Evolutionary conservation across 257 asterid genomes (phyloP).

Genomic region (Solanum piurae): DNA sequence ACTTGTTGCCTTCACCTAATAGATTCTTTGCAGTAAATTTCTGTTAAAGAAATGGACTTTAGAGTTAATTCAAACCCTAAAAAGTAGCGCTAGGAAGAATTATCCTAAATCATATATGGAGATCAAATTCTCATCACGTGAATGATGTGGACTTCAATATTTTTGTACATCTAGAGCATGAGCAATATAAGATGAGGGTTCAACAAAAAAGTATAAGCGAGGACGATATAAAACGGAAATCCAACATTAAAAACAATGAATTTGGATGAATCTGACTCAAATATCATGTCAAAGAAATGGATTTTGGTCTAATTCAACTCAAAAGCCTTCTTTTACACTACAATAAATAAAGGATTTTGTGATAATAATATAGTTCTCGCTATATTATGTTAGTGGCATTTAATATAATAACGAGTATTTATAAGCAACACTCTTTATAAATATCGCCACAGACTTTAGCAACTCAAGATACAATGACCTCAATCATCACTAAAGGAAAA

Average conservation of each 20-base stretch:
- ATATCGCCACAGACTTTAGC: too few species aligned
- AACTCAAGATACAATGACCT: not conserved
- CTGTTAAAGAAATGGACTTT: not conserved
- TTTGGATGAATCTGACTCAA: too few species aligned
- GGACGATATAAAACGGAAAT: not conserved
- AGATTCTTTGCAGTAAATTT: not conserved
- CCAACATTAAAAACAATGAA: too few species aligned
- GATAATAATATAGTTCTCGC: too few species aligned
- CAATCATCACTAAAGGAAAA: too few species aligned
- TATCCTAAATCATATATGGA: not conserved
- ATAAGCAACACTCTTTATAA: too few species aligned
- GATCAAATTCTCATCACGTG: not conserved
- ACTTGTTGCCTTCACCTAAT: not conserved
- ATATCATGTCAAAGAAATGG: not conserved
- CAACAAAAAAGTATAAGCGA: too few species aligned
- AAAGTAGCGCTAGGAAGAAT: not conserved
- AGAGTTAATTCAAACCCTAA: not conserved
- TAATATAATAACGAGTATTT: too few species aligned
- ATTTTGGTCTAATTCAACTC: not conserved
- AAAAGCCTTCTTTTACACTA: too few species aligned
- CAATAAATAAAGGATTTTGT: rapidly evolving
- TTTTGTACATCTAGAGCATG: not conserved
- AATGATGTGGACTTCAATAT: too few species aligned
- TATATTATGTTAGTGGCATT: too few species aligned
- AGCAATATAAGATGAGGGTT: not conserved